These are phyloP conservation scores for Phytophthora hibernalis DNA, from an alignment of 352 stramenopile genomes.

Conservation along the genomic window DNA sequence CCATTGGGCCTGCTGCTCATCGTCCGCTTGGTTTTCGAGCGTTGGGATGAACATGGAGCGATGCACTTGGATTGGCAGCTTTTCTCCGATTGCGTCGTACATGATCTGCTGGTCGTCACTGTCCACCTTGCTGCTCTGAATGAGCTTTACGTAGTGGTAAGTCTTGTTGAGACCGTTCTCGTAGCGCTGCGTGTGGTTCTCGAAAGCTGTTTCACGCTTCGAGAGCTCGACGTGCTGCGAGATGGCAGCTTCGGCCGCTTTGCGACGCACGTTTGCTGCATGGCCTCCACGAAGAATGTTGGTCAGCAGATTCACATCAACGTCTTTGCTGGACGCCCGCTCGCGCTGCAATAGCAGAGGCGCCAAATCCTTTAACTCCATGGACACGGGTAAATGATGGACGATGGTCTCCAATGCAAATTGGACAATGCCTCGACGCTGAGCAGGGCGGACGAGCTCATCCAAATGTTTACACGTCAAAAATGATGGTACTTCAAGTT, in stretches of 20 bases:
- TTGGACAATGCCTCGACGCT: constrained; percentile 7
- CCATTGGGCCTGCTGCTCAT: constrained; percentile 29
- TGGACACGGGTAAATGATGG: not conserved
- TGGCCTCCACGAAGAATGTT: constrained; percentile 20
- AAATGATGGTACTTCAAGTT: constrained; percentile 25
- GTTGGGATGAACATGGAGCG: constrained; percentile 37
- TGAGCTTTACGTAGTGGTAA: constrained; percentile 37
- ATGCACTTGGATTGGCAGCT: constrained; percentile 35
- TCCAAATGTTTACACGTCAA: constrained; percentile 32
- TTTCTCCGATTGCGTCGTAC: constrained; percentile 31
- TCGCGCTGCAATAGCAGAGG: constrained; percentile 20
- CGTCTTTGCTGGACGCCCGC: not conserved
- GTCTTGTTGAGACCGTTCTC: constrained; percentile 27
- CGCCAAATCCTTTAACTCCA: constrained; percentile 23
- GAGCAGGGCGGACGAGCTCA: constrained; percentile 5
- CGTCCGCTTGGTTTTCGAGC: constrained; percentile 36
- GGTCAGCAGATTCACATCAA: constrained; percentile 22
- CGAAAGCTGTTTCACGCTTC: constrained; percentile 12
- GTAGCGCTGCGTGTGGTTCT: constrained; percentile 36
- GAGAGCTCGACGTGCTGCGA: constrained; percentile 18
- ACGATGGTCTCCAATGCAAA: constrained; percentile 5
- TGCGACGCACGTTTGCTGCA: constrained; percentile 20
- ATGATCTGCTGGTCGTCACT: constrained; percentile 31
- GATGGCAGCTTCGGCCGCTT: constrained; percentile 17
- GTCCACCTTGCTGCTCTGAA: constrained; percentile 19